Conservation (phyloP, 148 eudicot genomes). For the Polygonum aviculare region DNA sequence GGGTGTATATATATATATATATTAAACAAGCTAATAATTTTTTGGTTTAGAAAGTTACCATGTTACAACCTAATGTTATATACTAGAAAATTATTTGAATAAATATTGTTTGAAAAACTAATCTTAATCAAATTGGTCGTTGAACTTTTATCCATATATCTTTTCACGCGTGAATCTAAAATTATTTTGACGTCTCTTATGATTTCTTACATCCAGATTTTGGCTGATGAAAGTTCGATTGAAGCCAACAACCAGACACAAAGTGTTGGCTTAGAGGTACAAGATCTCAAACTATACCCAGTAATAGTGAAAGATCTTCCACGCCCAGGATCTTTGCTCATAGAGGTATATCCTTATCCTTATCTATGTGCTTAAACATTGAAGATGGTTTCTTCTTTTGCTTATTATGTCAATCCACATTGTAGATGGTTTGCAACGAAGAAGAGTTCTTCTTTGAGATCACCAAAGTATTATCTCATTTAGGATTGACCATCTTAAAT, state of each 20-base stretch:
- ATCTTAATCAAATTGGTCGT: background rate
- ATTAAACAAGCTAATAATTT: too few relatives aligned
- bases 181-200: background rate
- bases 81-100: too few relatives aligned
- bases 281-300: constrained; percentile 51
- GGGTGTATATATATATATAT: too few relatives aligned
- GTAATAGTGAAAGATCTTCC: constrained; percentile 71
- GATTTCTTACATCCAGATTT: constrained; percentile 14
- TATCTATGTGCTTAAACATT: background rate
- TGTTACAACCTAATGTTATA: too few relatives aligned
- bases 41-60: too few relatives aligned
- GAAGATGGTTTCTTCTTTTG: too few relatives aligned
- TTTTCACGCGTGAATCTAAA: background rate
- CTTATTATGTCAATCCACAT: background rate
- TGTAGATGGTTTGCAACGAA: constrained; percentile 63
- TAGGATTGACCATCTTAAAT: constrained; percentile 55
- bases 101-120: too few relatives aligned
- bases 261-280: constrained; percentile 35
- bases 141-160: background rate
- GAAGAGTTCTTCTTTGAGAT: constrained; percentile 64
- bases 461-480: constrained; percentile 55
- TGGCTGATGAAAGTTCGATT: constrained; percentile 1
- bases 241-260: constrained; percentile 5
- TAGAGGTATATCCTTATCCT: constrained; percentile 40
- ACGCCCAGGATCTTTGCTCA: constrained; percentile 61